Evolutionary conservation across 495 filamentous ascomycete genomes (phyloP).

Genomic region (Rhypophila decipiens): DNA sequence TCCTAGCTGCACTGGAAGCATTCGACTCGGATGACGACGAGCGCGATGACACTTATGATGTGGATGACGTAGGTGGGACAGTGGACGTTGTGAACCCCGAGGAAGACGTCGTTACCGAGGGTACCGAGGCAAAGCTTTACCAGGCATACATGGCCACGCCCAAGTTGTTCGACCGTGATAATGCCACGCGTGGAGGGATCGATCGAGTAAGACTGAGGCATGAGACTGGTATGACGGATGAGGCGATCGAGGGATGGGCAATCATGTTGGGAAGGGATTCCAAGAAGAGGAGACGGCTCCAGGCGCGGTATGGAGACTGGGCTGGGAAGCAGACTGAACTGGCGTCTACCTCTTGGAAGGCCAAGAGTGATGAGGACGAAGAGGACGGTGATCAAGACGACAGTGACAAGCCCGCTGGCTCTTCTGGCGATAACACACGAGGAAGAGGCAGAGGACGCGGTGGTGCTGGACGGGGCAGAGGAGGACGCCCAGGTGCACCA

Average conservation of each 20-base stretch:
- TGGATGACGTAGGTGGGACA: slow-evolving; percentile 81
- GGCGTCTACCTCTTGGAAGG: slow-evolving; percentile 56
- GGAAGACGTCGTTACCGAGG: slow-evolving; percentile 31
- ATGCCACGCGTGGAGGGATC: slow-evolving; percentile 56
- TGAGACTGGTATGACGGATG: slow-evolving; percentile 85
- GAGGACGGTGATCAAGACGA: slow-evolving; percentile 34
- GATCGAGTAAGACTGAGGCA: slow-evolving; percentile 57
- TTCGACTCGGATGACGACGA: slow-evolving; percentile 97
- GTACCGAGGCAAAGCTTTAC: slow-evolving; percentile 56
- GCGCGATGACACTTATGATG: slow-evolving; percentile 94
- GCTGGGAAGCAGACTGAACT: slow-evolving; percentile 55
- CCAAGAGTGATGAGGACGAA: slow-evolving; percentile 35
- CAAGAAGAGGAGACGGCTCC: slow-evolving; percentile 56
- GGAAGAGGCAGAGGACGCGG: slow-evolving; percentile 37
- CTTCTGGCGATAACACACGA: slow-evolving; percentile 23
- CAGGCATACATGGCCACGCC: slow-evolving; percentile 56
- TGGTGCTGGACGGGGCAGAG: slow-evolving; percentile 28
- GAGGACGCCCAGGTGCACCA: slow-evolving; percentile 47
- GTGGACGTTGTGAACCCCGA: slow-evolving; percentile 52
- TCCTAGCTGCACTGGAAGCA: slow-evolving; percentile 80
- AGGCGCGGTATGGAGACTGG: slow-evolving; percentile 57
- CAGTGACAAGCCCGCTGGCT: slow-evolving; percentile 19
- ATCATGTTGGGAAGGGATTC: slow-evolving; percentile 74
- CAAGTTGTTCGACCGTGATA: slow-evolving; percentile 61
- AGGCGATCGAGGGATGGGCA: slow-evolving; percentile 90